Evolutionary conservation across 148 eudicot species (phyloP).

Genomic region (Camellia sinensis): DNA sequence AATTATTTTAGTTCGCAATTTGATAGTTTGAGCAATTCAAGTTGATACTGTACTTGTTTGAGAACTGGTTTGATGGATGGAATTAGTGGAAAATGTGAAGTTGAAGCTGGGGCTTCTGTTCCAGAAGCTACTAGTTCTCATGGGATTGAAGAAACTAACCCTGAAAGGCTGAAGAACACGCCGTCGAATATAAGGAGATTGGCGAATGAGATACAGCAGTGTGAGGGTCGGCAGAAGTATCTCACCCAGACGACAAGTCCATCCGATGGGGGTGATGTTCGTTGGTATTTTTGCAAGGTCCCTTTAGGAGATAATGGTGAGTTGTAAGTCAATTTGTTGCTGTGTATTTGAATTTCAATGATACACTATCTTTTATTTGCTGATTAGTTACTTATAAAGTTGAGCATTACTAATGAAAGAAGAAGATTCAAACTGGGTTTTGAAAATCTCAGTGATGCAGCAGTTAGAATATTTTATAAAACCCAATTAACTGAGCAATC

Average conservation of each 20-base stretch:
- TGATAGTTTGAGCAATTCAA: neutral
- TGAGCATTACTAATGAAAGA: too few relatives aligned
- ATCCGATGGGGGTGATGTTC: conserved; percentile 88
- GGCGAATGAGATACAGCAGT: conserved; percentile 82
- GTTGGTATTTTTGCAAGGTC: conserved; percentile 96
- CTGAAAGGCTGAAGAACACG: conserved; percentile 82
- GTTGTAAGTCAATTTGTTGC: too few relatives aligned
- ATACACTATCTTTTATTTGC: too few relatives aligned
- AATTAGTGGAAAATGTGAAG: conserved; percentile 14
- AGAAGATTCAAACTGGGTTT: too few relatives aligned
- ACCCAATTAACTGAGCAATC: too few relatives aligned
- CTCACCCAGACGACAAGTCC: conserved; percentile 85
- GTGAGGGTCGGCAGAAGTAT: conserved; percentile 85
- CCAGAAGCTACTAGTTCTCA: conserved; percentile 12
- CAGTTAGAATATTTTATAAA: too few relatives aligned
- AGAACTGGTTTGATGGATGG: neutral
- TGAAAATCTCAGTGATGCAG: too few relatives aligned
- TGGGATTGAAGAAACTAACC: conserved; percentile 44
- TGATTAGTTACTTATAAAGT: too few relatives aligned
- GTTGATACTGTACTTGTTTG: neutral
- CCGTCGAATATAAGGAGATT: conserved; percentile 75
- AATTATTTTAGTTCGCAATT: too few relatives aligned
- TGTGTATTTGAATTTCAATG: too few relatives aligned
- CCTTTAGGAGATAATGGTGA: conserved; percentile 74
- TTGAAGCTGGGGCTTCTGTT: conserved; percentile 20